Evolutionary conservation across 768 basidiomycete genomes (phyloP), one percentile per base, ranked within the genome.

Genomic region (Pulveroboletus sp.): DNA sequence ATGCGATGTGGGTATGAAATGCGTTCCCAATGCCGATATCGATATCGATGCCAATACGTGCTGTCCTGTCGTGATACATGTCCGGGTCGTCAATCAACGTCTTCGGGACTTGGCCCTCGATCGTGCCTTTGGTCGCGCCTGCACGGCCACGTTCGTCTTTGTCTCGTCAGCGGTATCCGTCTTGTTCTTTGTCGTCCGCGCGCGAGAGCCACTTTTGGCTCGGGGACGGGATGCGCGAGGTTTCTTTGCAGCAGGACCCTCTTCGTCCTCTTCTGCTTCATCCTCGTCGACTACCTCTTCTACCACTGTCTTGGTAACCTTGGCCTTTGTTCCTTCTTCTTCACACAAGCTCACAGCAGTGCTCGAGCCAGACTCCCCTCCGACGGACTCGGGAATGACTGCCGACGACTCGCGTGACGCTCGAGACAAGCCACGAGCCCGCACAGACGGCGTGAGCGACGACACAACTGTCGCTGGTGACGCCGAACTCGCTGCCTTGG

Each of bases 311-410:
- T 56, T 51, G 50, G 39, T 31, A 34, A 17, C 36, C 50, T 67
- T 65, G 47, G 50, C 40, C 29, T 58, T 67, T 24, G 52, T 43
- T 9, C 40, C 61, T 14, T 57, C 65, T 41, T 65, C 67, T 5
- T 55, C 66, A 29, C 55, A 67, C 36, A 67, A 29, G 44, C 66
- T 67, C 12, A 67, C 66, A 12, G 67, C 67, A 6, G 67, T 67
- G 45, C 66, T 67, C 8, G 67, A 69, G 13, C 61, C 65, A 4
- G 65, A 69, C 43, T 63, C 63, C 2, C 41, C 55, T 10, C 55
- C 64, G 38, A 64, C 32, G 29, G 64, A 64, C 43, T 64, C 66
- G 46, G 65, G 50, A 34, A 53, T 52, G 21, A 49, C 58, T 6
- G 60, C 53, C 21, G 59, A 55, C 47, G 58, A 50, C 34, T 55